Percentiles rank a stretch among this genome's conserved stretches.
phyloP scores from a whole-genome alignment of 768 basidiomycete species.

The Hortiboletus flavorubellus region DNA sequence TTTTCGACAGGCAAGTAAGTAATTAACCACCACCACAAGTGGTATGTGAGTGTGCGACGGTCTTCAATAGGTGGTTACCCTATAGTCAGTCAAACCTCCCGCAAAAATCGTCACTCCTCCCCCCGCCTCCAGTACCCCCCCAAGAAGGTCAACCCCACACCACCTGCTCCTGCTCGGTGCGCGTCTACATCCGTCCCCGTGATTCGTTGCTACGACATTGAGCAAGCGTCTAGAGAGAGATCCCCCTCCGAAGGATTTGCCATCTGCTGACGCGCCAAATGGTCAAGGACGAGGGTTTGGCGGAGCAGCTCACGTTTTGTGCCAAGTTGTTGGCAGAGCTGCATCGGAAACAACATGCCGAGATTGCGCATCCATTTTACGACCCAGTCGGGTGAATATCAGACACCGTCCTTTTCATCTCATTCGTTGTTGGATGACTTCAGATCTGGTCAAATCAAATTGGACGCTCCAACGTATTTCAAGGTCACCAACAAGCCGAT shows the following conservation, averaged over 20 bases:
- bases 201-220: constrained; percentile 73
- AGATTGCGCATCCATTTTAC: constrained; percentile 79
- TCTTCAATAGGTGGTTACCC: constrained; percentile 15
- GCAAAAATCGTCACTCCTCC: constrained; percentile 38
- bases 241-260: constrained; percentile 87
- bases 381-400: constrained; percentile 84
- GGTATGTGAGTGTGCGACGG: constrained; percentile 45
- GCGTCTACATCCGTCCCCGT: constrained; percentile 79
- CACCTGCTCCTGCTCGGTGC: constrained; percentile 53
- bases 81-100: constrained; percentile 40
- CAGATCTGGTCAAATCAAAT: constrained; percentile 76
- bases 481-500: constrained; percentile 92
- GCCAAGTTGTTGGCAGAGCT: constrained; percentile 70
- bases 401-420: background rate
- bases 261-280: constrained; percentile 75
- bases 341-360: constrained; percentile 72
- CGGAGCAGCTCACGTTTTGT: constrained; percentile 85
- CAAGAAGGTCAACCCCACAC: constrained; percentile 31
- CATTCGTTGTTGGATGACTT: background rate
- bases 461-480: constrained; percentile 81
- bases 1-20: constrained; percentile 86
- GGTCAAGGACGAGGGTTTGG: constrained; percentile 61
- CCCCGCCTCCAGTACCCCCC: constrained; percentile 35
- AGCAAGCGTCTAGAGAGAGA: constrained; percentile 73
- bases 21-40: constrained; percentile 75